Base-by-base conservation (phyloP, 768 basidiomycete species). In the Tylopilus rubrobrunneus region DNA sequence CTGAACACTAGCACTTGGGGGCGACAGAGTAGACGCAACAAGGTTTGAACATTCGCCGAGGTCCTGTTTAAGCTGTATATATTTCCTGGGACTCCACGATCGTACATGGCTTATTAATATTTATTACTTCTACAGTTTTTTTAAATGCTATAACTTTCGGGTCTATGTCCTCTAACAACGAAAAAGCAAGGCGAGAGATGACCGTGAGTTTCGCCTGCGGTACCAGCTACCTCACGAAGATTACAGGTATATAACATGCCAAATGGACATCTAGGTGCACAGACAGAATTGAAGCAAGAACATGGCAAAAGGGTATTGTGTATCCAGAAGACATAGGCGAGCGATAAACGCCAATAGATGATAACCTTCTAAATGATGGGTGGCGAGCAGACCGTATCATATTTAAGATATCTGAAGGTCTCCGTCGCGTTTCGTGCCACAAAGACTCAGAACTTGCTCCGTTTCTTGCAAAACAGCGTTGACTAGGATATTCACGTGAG, bases 381-480 rank as follows among this genome's bases (percentile, higher is more conserved):
- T 40, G 29, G 23, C 14, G n/a, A 23, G 17, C 40, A 34, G 48
- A 25, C 17, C 6, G 8, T 19, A 19, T 19, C 19, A 46, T 21
- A 19, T 23, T 51, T 46, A 62, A 3, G 48, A 44, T 43, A 33
- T 19, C 45, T 52, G 29, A 17, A 49, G 36, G 36, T 58, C 58
- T 67, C 41, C 67, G 52, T 75, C 71, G 45, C 77, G 73, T 59
- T 76, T 78, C 51, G 73, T 73, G 61, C 74, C 73, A 57, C 78
- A 78, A 8, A 78, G 66, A 43, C 64, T 64, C 42, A 78, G 66
- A 49, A 78, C 75, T 40, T 72, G 75, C 47, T 74, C 73, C 7
- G 75, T 73, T 63, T 78, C 77, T 45, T 78, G 76, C 27, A 78
- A 53, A 34, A 72, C 73, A 19, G 71, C 63, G 53, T 74, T 64